Percentiles rank a stretch among this genome's conserved stretches.
Evolutionary conservation across 2,329 filamentous ascomycete species (phyloP).

Genomic region (Gremmenia infestans): DNA sequence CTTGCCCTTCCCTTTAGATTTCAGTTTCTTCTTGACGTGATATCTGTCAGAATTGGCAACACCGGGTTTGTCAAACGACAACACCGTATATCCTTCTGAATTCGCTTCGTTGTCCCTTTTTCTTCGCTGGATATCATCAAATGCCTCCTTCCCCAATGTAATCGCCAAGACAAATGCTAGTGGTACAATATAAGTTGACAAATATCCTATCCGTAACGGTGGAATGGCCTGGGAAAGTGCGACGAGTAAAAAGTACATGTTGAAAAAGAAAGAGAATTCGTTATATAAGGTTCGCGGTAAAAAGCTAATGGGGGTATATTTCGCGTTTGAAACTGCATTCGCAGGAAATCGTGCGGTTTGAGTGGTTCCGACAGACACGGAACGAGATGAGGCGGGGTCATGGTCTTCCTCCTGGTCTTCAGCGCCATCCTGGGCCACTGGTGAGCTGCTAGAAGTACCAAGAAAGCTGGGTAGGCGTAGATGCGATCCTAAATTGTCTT

Average conservation of each 20-base stretch:
- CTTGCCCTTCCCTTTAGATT: conserved; percentile 40
- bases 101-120: conserved; percentile 91
- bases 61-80: conserved; percentile 62
- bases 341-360: conserved; percentile 77
- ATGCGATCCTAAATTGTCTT: conserved; percentile 44
- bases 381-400: conserved; percentile 66
- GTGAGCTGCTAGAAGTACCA: conserved; percentile 33
- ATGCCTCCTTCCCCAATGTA: conserved; percentile 91
- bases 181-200: conserved; percentile 90
- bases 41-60: conserved; percentile 29
- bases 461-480: conserved; percentile 66
- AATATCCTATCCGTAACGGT: conserved; percentile 82
- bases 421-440: conserved; percentile 24
- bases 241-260: conserved; percentile 96
- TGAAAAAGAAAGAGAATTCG: conserved; percentile 99
- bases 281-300: conserved; percentile 93
- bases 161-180: conserved; percentile 87
- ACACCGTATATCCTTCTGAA: conserved; percentile 76
- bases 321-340: conserved; percentile 92
- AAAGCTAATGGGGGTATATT: conserved; percentile 94
- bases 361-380: conserved; percentile 67
- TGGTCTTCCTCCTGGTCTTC: conserved; percentile 49
- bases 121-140: conserved; percentile 84
- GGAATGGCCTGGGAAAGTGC: conserved; percentile 92
- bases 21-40: conserved; percentile 41